These are phyloP conservation scores for Lachancea lanzarotensis DNA, from an alignment of 805 yeast species.

Conservation along the genomic window DNA sequence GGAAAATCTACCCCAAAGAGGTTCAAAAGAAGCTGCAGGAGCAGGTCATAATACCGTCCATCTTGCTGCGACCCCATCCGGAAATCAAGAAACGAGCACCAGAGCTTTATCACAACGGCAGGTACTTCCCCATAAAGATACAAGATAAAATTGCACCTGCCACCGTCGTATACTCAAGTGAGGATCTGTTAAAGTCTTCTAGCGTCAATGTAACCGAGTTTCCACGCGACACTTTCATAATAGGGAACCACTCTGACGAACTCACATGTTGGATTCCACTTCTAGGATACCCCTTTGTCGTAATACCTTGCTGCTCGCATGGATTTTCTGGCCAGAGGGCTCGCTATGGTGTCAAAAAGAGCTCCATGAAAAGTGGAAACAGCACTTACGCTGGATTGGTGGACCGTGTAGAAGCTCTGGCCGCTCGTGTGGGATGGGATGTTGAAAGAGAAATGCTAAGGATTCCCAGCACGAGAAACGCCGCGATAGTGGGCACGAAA, in stretches of 20 bases:
- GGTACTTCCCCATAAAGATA: constrained; percentile 35
- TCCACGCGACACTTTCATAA: constrained; percentile 66
- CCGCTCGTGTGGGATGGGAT: constrained; percentile 71
- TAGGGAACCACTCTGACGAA: constrained; percentile 95
- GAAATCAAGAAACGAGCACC: constrained; percentile 49
- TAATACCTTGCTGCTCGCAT: constrained; percentile 94
- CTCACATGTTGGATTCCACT: constrained; percentile 93
- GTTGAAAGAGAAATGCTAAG: constrained; percentile 81
- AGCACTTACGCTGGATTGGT: constrained; percentile 83
- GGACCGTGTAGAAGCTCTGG: constrained; percentile 70
- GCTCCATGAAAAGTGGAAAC: constrained; percentile 18
- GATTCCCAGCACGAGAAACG: constrained; percentile 90
- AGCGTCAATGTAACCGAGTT: constrained; percentile 59
- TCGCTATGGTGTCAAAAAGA: constrained; percentile 48
- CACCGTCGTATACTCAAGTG: constrained; percentile 31
- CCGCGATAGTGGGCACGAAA: constrained; percentile 72
- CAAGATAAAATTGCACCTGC: constrained; percentile 44
- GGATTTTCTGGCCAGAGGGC: constrained; percentile 68
- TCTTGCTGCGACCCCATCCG: constrained; percentile 65
- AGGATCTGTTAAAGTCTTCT: constrained; percentile 42
- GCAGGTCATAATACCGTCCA: constrained; percentile 76
- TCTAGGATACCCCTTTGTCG: constrained; percentile 78
- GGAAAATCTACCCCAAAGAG: constrained; percentile 67
- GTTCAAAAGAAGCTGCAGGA: constrained; percentile 57
- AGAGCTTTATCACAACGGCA: constrained; percentile 52